phyloP scores from a whole-genome alignment of 345 rosid species.

The Linum lewisii region DNA sequence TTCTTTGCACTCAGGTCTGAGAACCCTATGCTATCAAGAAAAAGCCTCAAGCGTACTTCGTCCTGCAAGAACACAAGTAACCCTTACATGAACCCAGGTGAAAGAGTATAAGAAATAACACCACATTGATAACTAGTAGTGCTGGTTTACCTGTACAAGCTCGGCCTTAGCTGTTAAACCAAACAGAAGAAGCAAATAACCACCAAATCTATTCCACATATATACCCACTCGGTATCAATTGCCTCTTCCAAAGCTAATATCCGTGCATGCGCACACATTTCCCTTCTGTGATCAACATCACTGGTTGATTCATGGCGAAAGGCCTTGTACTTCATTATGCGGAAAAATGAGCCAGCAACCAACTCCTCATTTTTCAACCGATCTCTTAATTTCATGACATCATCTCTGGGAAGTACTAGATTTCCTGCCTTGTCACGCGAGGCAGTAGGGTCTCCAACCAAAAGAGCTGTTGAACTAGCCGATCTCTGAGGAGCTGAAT shows the following conservation, averaged over 20 bases:
- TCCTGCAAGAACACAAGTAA: constrained; percentile 38
- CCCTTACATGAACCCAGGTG: constrained; percentile 6
- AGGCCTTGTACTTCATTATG: constrained; percentile 52
- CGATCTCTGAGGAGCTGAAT: constrained; percentile 98
- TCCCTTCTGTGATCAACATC: constrained; percentile 82
- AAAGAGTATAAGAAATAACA: constrained; percentile 6
- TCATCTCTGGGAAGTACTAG: constrained; percentile 98
- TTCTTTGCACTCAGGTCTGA: constrained; percentile 95
- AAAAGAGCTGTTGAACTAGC: constrained; percentile 99
- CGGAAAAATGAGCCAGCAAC: constrained; percentile 66
- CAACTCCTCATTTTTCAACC: constrained; percentile 88
- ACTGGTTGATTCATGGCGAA: constrained; percentile 44
- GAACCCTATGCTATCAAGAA: constrained; percentile 97
- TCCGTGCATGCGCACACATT: constrained; percentile 97
- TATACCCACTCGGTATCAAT: constrained; percentile 99
- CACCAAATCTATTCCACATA: constrained; percentile 99
- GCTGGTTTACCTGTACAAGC: constrained; percentile 68
- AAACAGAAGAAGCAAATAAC: constrained; percentile 83
- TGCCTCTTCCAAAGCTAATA: constrained; percentile 97
- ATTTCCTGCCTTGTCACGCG: constrained; percentile 94
- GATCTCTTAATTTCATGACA: constrained; percentile 94
- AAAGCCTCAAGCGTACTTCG: constrained; percentile 94
- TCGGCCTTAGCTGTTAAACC: constrained; percentile 99
- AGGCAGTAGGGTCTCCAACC: constrained; percentile 89
- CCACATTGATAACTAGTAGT: constrained; percentile 13